Percentiles rank a stretch among this genome's conserved stretches.
These are phyloP conservation scores for Lophiotrema nucula DNA, from an alignment of 495 filamentous ascomycete species.

Conservation along the genomic window DNA sequence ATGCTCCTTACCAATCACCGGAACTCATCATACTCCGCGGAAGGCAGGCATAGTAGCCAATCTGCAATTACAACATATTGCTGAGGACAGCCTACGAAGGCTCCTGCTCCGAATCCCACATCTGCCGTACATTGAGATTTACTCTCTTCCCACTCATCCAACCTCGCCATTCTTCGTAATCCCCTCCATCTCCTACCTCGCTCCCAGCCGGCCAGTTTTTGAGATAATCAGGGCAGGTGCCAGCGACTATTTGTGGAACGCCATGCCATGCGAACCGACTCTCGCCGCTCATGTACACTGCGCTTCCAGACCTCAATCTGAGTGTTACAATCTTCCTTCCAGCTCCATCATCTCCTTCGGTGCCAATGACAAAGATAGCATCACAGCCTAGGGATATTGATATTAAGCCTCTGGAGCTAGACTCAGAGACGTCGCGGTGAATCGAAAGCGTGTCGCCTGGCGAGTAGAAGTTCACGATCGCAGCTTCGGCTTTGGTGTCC, in stretches of 20 bases:
- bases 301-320: conserved; percentile 74
- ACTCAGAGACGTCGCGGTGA: conserved; percentile 88
- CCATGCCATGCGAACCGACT: conserved; percentile 91
- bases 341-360: conserved; percentile 39
- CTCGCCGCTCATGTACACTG: conserved; percentile 74
- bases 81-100: no score
- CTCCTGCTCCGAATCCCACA: conserved; percentile 57
- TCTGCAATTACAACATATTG: no score
- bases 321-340: conserved; percentile 52
- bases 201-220: conserved; percentile 68
- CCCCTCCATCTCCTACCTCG: conserved; percentile 24
- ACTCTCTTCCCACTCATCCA: conserved; percentile 81
- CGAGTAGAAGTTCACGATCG: conserved; percentile 87
- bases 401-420: conserved; percentile 68
- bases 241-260: conserved; percentile 75
- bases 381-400: conserved; percentile 88
- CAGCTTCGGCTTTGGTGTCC: conserved; percentile 66
- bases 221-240: conserved; percentile 73
- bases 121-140: conserved; percentile 90
- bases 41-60: no score
- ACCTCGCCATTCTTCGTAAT: conserved; percentile 23
- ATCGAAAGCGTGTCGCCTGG: conserved; percentile 83
- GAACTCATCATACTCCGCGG: no score
- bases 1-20: no score
- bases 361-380: conserved; percentile 71